Conservation (phyloP, 805 yeast species). For the Saccharomycopsis vini region DNA sequence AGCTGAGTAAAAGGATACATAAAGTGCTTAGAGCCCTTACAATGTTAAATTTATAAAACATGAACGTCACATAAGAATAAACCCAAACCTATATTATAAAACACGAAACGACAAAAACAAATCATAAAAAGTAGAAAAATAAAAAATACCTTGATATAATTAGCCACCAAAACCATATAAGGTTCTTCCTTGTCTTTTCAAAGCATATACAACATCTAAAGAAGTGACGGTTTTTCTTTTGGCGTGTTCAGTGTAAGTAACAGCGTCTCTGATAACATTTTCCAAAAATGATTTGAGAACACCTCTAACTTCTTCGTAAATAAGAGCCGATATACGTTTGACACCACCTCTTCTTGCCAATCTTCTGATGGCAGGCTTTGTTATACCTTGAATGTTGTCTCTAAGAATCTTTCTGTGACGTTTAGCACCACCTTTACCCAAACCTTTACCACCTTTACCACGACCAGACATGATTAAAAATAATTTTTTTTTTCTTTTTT, state of each 20-base stretch:
- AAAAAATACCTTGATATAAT: conserved; percentile 19
- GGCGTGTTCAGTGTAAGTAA: conserved; percentile 99
- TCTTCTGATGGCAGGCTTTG: conserved; percentile 99
- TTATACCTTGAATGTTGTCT: conserved; percentile 99
- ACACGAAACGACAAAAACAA: not conserved
- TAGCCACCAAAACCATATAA: conserved; percentile 99
- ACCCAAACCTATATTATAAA: not conserved
- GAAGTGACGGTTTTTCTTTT: conserved; percentile 99
- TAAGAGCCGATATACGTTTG: conserved; percentile 97
- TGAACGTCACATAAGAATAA: not conserved
- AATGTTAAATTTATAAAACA: not conserved
- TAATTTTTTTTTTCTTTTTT: not conserved
- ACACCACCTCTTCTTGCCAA: conserved; percentile 99
- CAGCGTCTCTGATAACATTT: conserved; percentile 97
- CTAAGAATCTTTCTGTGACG: conserved; percentile 99
- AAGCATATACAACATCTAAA: conserved; percentile 96
- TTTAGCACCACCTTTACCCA: conserved; percentile 99
- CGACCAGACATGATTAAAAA: conserved; percentile 77
- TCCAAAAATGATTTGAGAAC: conserved; percentile 94
- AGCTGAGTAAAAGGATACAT: too few relatives aligned
- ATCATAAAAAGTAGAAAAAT: not conserved
- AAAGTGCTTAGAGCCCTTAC: too few relatives aligned
- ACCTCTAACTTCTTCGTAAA: conserved; percentile 98
- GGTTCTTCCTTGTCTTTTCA: conserved; percentile 99
- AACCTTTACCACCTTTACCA: conserved; percentile 99